Conservation (phyloP, 768 basidiomycete species). For the Pholiota conissans region DNA sequence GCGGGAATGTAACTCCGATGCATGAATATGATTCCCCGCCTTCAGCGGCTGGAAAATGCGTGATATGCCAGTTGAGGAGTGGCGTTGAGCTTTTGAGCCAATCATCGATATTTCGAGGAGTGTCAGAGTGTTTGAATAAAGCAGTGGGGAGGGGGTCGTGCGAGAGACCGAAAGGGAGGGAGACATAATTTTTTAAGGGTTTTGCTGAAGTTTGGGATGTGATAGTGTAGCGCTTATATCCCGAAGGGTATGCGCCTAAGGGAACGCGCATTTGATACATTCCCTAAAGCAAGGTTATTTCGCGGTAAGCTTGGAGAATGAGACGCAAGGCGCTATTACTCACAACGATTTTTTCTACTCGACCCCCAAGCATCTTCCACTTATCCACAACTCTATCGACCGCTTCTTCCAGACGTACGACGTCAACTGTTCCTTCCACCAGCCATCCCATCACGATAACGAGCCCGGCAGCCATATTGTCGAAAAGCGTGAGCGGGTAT, state of each 20-base stretch:
- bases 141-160: background rate
- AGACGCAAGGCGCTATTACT: too few relatives aligned
- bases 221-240: background rate
- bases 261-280: background rate
- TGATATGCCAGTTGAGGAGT: background rate
- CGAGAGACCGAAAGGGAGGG: background rate
- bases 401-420: background rate
- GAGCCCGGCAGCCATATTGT: background rate
- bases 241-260: background rate
- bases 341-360: background rate
- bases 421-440: background rate
- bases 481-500: background rate
- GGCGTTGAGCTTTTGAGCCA: background rate
- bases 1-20: constrained; percentile 1
- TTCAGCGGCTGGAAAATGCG: background rate
- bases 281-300: background rate
- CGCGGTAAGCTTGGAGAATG: too few relatives aligned
- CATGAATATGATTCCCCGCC: background rate
- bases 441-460: background rate
- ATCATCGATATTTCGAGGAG: background rate
- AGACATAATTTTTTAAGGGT: background rate
- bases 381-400: background rate
- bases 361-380: background rate
- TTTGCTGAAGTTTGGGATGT: background rate
- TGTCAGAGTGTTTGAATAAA: background rate